Conservation (phyloP, 805 yeast species). For the Candida lessepsii region DNA sequence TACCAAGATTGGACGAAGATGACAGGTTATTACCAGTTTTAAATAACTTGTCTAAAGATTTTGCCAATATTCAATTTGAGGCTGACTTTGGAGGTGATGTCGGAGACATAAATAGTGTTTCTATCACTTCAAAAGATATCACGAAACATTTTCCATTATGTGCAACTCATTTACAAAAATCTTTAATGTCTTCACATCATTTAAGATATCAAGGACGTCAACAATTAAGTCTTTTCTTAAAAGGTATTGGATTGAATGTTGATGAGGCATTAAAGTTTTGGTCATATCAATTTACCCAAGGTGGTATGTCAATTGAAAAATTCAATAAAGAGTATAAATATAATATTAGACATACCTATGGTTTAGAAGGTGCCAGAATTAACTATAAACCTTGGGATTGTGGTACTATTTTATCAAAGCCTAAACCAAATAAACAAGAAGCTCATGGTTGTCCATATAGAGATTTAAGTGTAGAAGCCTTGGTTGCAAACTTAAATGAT, state of each 20-base stretch:
- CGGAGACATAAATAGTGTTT: constrained; percentile 56
- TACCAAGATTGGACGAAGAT: constrained; percentile 88
- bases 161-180: constrained; percentile 63
- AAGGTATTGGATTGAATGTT: constrained; percentile 82
- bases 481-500: constrained; percentile 52
- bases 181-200: constrained; percentile 63
- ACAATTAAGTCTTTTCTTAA: constrained; percentile 79
- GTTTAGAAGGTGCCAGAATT: constrained; percentile 85
- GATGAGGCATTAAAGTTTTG: constrained; percentile 90
- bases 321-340: constrained; percentile 88
- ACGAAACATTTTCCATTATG: constrained; percentile 79
- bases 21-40: constrained; percentile 84
- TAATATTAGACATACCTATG: constrained; percentile 85
- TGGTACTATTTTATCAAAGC: constrained; percentile 67
- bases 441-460: constrained; percentile 94
- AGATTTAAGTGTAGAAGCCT: constrained; percentile 63
- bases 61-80: constrained; percentile 49
- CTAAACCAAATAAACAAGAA: constrained; percentile 66
- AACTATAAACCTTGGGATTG: constrained; percentile 88
- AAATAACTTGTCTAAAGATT: constrained; percentile 64
- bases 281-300: constrained; percentile 65
- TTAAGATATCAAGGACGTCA: constrained; percentile 81
- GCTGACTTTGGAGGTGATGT: constrained; percentile 43
- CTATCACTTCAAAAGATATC: constrained; percentile 54
- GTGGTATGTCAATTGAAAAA: constrained; percentile 61